phyloP scores from a whole-genome alignment of 176 grass and related monocot species.

The Poa annua region DNA sequence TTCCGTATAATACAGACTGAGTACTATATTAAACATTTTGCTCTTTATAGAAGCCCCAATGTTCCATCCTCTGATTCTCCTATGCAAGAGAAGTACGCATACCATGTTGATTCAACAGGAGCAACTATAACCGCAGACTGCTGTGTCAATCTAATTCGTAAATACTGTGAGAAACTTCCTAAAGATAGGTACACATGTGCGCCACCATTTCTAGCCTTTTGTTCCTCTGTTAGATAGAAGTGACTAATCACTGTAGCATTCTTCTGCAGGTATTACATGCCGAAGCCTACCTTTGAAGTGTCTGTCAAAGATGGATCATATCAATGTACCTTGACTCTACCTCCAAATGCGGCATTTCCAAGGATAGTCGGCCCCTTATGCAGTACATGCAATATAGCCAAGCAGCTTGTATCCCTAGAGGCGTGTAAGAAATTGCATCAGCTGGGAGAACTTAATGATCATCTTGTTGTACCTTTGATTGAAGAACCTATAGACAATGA shows the following conservation, averaged over 20 bases:
- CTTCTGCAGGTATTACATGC: slow-evolving; percentile 65
- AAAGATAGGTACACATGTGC: slow-evolving; percentile 64
- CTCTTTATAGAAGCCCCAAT: slow-evolving; percentile 51
- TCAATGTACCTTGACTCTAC: slow-evolving; percentile 75
- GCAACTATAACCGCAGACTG: slow-evolving; percentile 74
- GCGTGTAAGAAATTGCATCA: slow-evolving; percentile 93
- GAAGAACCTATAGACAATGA: slow-evolving; percentile 50
- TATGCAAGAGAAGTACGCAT: slow-evolving; percentile 54
- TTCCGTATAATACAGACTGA: slow-evolving; percentile 77
- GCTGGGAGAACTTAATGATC: slow-evolving; percentile 72
- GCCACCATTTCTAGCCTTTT: slow-evolving; percentile 22
- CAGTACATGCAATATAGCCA: slow-evolving; percentile 67
- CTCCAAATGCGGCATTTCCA: slow-evolving; percentile 80
- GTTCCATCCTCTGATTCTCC: slow-evolving; percentile 36
- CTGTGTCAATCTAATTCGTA: slow-evolving; percentile 66
- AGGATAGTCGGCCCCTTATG: slow-evolving; percentile 73
- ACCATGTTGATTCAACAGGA: slow-evolving; percentile 79
- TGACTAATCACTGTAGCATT: slow-evolving; percentile 12
- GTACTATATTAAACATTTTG: slow-evolving; percentile 65
- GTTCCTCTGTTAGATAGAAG: slow-evolving; percentile 18
- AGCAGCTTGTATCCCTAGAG: slow-evolving; percentile 84
- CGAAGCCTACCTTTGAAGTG: slow-evolving; percentile 66
- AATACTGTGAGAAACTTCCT: slow-evolving; percentile 90
- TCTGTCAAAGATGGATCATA: slow-evolving; percentile 47
- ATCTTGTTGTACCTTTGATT: slow-evolving; percentile 60